Base-by-base conservation (phyloP, 225 moss, liverwort and hornwort genomes). In the Neckera pumila region DNA sequence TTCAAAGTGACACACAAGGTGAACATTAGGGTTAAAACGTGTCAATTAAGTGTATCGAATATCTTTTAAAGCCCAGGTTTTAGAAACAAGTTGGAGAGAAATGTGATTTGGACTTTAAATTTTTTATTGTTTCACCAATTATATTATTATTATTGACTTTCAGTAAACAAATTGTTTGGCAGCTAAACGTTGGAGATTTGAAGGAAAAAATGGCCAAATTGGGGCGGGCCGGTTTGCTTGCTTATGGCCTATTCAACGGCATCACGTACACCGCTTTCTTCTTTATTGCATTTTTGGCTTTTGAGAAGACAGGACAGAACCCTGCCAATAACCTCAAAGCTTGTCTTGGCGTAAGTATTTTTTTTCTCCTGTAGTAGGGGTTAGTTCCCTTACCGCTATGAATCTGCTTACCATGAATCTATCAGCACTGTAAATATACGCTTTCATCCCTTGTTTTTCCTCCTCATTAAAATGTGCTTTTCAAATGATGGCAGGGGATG, bases 241-340 rank as follows among this genome's bases (percentile, higher is more conserved):
- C 98, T 19, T 98, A 98, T 64, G 98, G 98, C 49, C 23, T 98
- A 5, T 97, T 98, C 87, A 96, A 94, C 86, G 97, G 95, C 86
- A 91, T 98, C 78, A 96, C 96, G 5, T 98, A 98, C 90, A 97
- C 98, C 45, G 92, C 97, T 22, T 97, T 98, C 88, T 98, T 98
- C 85, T 93, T 95, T 28, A 88, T 97, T 67, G 98, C 98, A 25
- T 98, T 98, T 89, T 92, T 98, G 82, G 89, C 96, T 53, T 94
- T 94, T 65, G 97, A 98, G 89, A 97, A 96, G 90, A 97, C 98
- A 3, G 98, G 98, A 76, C 93, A 98, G 85, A 98, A 98, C 81
- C 98, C 98, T 87, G 96, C 95, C 10, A 90, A 92, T 66, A 96
- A 98, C 82, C 90, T 98, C 74, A 95, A 95, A 90, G 95, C 95